Percentiles rank a stretch among this genome's conserved stretches.
phyloP scores from a whole-genome alignment of 345 rosid species.

The Corchorus olitorius region DNA sequence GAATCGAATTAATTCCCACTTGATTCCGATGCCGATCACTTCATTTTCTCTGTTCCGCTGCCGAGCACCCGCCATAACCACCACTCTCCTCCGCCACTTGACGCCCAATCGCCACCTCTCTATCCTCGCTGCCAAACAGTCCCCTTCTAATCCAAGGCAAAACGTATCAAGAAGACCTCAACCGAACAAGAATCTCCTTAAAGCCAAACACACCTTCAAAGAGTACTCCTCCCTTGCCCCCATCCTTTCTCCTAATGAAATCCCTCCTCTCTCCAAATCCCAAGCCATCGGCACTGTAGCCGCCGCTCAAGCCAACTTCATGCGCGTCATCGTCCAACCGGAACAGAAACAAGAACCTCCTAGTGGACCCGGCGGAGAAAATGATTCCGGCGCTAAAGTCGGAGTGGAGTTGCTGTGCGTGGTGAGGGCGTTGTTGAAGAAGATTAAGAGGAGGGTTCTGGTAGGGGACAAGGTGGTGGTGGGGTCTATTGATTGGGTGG shows the following conservation, averaged over 20 bases:
- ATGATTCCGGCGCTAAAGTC: slow-evolving; percentile 16
- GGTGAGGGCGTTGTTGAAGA: slow-evolving; percentile 86
- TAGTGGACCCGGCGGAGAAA: slow-evolving; percentile 21
- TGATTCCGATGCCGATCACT: slow-evolving; percentile 45
- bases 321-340: slow-evolving; percentile 77
- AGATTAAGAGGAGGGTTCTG: slow-evolving; percentile 85
- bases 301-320: slow-evolving; percentile 94
- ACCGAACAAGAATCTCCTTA: slow-evolving; percentile 67
- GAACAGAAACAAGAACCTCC: slow-evolving; percentile 22
- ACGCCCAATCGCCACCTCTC: slow-evolving; percentile 33
- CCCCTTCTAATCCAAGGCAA: slow-evolving; percentile 28
- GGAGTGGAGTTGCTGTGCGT: slow-evolving; percentile 87
- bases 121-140: slow-evolving; percentile 44
- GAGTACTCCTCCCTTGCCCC: slow-evolving; percentile 76
- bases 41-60: slow-evolving; percentile 51
- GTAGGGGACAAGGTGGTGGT: slow-evolving; percentile 90
- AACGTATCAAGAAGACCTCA: slow-evolving; percentile 48
- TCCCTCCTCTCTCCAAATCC: slow-evolving; percentile 60
- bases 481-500: slow-evolving; percentile 92
- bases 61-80: slow-evolving; percentile 30
- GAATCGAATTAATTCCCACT: background rate
- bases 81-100: slow-evolving; percentile 45
- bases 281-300: slow-evolving; percentile 86
- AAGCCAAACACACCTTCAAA: slow-evolving; percentile 55
- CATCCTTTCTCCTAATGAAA: slow-evolving; percentile 54